A percentile compares a stretch with the other conserved stretches of the same genome.
phyloP scores from a whole-genome alignment of 1,284 basidiomycete genomes.

The Melampsora occidentalis region DNA sequence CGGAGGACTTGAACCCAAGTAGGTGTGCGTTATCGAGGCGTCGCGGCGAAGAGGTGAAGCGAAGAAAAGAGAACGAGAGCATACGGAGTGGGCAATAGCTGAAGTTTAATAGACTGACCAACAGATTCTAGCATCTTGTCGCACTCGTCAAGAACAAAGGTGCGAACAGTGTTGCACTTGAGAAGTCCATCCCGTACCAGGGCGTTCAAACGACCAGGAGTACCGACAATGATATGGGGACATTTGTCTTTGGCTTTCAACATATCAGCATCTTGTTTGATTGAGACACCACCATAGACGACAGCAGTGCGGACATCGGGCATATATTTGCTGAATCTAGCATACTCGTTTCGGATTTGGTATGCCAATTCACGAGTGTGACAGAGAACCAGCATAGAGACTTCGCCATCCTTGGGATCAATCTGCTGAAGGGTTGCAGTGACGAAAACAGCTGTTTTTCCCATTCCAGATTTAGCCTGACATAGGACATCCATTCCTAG shows the following conservation, averaged over 20 bases:
- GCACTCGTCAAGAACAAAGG: constrained; percentile 99
- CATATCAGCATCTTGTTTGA: constrained; percentile 87
- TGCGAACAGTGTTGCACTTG: constrained; percentile 90
- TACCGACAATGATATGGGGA: constrained; percentile 98
- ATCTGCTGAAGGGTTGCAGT: constrained; percentile 96
- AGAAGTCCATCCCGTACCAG: constrained; percentile 87
- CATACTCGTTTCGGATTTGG: constrained; percentile 99
- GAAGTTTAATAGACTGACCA: constrained; percentile 70
- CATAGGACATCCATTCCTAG: constrained; percentile 99
- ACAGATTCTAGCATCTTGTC: constrained; percentile 99
- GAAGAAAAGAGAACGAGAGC: background rate
- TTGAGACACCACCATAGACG: constrained; percentile 95
- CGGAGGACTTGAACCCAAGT: constrained; percentile 6
- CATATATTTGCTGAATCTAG: constrained; percentile 99
- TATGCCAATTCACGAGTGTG: constrained; percentile 99
- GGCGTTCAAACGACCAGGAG: constrained; percentile 90
- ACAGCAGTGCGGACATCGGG: constrained; percentile 95
- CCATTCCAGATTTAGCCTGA: constrained; percentile 99
- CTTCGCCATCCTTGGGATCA: constrained; percentile 96
- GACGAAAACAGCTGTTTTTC: constrained; percentile 99
- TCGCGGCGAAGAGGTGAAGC: background rate
- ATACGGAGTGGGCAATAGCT: background rate
- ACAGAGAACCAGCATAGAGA: constrained; percentile 94
- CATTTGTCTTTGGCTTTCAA: constrained; percentile 96
- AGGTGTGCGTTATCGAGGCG: background rate